phyloP scores from a whole-genome alignment of 768 basidiomycete species.

The Myochromella boudieri region DNA sequence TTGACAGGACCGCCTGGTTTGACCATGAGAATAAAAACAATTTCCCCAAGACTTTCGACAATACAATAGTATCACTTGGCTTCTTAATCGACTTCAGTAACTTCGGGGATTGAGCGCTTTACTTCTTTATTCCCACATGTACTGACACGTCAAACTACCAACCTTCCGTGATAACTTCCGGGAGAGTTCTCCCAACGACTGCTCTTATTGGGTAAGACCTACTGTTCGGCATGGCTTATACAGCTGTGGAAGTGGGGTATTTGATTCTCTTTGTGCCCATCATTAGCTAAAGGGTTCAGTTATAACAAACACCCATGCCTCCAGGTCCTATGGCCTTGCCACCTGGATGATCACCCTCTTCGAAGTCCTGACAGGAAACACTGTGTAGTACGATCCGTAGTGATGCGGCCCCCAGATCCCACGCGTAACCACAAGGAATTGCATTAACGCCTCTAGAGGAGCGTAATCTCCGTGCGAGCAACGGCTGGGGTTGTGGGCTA shows the following conservation, averaged over 20 bases:
- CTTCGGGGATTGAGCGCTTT: too few relatives aligned
- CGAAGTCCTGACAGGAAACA: background rate
- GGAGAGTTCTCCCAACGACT: background rate
- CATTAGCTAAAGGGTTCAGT: background rate
- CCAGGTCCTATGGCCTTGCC: background rate
- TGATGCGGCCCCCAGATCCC: background rate
- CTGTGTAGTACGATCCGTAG: background rate
- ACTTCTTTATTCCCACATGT: too few relatives aligned
- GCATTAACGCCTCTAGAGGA: background rate
- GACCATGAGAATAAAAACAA: background rate
- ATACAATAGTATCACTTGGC: too few relatives aligned
- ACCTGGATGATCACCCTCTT: background rate
- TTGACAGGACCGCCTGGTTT: background rate
- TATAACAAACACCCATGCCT: background rate
- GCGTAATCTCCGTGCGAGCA: background rate
- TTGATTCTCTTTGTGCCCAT: background rate
- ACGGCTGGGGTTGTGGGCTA: too few relatives aligned
- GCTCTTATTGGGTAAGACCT: background rate
- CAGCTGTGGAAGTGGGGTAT: background rate
- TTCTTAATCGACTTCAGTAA: too few relatives aligned
- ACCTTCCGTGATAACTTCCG: constrained; percentile 5
- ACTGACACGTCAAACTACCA: too few relatives aligned
- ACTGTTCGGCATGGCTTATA: background rate
- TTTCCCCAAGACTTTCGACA: too few relatives aligned
- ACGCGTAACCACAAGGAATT: background rate